Evolutionary conservation across 2,329 filamentous ascomycete genomes (phyloP).

Genomic region (Pseudogymnoascus sp.): DNA sequence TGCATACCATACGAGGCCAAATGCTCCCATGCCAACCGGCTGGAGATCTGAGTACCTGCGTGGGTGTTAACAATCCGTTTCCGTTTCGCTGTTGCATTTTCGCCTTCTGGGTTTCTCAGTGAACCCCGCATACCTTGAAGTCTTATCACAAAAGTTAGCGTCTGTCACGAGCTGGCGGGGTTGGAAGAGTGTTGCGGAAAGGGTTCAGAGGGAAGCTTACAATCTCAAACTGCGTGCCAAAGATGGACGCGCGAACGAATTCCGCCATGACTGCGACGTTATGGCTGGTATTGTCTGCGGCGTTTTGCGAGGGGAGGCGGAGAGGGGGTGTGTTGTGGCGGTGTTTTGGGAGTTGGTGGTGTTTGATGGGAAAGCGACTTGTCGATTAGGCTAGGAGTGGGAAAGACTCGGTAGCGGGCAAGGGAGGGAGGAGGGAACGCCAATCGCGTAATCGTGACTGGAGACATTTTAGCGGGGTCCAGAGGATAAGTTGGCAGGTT

Average conservation of each 20-base stretch:
- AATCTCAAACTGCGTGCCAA: constrained; percentile 99
- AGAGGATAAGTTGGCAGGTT: neutral
- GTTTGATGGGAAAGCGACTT: constrained; percentile 5
- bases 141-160: constrained; percentile 30
- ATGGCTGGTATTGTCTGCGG: neutral
- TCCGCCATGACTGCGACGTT: constrained; percentile 64
- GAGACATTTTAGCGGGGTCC: neutral
- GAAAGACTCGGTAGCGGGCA: neutral
- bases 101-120: neutral
- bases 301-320: neutral
- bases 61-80: neutral
- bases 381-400: constrained; percentile 5
- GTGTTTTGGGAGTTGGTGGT: neutral
- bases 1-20: constrained; percentile 89
- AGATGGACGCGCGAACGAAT: constrained; percentile 98
- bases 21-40: constrained; percentile 97
- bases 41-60: constrained; percentile 92
- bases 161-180: neutral
- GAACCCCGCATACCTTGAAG: constrained; percentile 63
- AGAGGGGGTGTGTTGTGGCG: neutral
- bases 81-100: neutral
- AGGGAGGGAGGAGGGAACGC: neutral
- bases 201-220: neutral
- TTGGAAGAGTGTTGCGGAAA: neutral
- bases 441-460: neutral